These are phyloP conservation scores for Geranium incanum DNA, from an alignment of 441 rosid genomes.

Conservation along the genomic window DNA sequence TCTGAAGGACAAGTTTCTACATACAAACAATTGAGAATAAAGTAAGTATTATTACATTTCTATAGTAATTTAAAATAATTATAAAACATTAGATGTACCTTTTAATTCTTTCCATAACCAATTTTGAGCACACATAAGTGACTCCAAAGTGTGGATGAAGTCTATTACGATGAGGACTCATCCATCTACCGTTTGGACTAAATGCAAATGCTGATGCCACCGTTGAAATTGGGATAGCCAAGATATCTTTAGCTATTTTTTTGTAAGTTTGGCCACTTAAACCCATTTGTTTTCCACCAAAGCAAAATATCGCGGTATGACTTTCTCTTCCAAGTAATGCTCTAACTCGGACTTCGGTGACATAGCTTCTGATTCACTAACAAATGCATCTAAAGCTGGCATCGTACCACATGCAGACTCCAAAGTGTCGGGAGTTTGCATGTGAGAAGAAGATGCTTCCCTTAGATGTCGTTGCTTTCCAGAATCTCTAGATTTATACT, in stretches of 20 bases:
- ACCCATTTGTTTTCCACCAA: background rate
- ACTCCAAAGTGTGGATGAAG: background rate
- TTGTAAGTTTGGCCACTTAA: background rate
- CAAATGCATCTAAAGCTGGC: background rate
- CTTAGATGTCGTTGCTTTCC: background rate
- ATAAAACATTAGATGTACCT: no score
- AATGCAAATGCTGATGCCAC: background rate
- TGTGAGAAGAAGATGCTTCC: background rate
- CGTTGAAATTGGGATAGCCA: background rate
- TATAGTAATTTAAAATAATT: no score
- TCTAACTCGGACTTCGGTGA: constrained; percentile 11
- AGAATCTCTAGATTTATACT: constrained; percentile 7
- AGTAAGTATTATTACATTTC: no score
- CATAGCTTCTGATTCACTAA: background rate
- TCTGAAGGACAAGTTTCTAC: no score
- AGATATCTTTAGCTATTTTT: background rate
- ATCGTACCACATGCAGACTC: background rate
- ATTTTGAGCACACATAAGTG: background rate
- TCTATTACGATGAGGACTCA: background rate
- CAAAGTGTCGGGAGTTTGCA: background rate
- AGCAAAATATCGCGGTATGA: background rate
- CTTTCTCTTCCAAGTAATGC: constrained; percentile 4
- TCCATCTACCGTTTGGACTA: background rate
- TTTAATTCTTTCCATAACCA: no score
- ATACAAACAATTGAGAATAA: no score